Base-by-base conservation (phyloP, 176 grass and related monocot genomes). In the Calamus simplicifolius region DNA sequence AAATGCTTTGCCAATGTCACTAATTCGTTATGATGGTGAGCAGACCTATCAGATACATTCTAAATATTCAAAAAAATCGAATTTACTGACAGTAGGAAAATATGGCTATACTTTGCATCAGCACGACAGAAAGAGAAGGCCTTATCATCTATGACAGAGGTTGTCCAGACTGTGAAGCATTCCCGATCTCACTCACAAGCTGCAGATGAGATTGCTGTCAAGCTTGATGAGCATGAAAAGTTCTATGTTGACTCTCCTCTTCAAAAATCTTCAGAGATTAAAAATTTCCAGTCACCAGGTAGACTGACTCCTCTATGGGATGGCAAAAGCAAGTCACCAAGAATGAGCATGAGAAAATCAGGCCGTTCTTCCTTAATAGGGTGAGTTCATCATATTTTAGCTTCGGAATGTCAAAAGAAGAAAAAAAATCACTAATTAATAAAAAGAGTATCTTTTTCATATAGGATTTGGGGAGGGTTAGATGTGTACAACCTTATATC, bases 1-100 rank as follows among this genome's bases (percentile, higher is more conserved):
- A 54, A 98, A 98, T 75, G 84, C 86, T 58, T 50, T 98, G 80
- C 93, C 93, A 18, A 81, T 98, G 29, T 98, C 93, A n/a, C 73
- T 98, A 54, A 98, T 98, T 60, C 93, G 59, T 50, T 98, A 98
- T 50, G 93, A 98, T 66, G 73, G 93, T 91, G 58, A 96, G 74
- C 54, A 48, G 1, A 5, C 23, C 19, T 29, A 66, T 55, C n/a
- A 52, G 35, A 30, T 13, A 8, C 14, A 30, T 16, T 67, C 6
- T 67, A 3, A 31, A 19, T 15, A 19, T 67, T 19, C 3, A 14
- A 19, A 52, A 49, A 28, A 35, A 53, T 25, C 2, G 16, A 25
- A 16, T 5, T 27, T 43, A 7, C 29, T 25, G 5, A 29, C 27
- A 27, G 58, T 26, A 27, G n/a, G 27, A 6, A 2, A 50, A 15